Conservation (phyloP, 1,284 basidiomycete species). For the Moesziomyces sp. region DNA sequence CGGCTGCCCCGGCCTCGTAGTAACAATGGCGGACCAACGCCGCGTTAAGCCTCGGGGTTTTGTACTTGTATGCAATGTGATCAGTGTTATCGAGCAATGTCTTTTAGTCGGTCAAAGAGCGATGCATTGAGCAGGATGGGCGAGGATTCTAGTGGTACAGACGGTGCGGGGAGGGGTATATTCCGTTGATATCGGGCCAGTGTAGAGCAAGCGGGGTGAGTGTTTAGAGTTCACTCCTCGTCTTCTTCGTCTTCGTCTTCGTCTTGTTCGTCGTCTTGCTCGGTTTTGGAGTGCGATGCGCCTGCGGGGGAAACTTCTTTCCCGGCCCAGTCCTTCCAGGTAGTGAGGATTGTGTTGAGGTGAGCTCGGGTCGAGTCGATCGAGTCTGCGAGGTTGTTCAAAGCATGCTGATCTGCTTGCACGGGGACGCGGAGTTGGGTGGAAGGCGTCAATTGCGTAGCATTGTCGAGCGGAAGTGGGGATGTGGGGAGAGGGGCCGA, state of each 20-base stretch:
- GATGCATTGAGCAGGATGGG: too few relatives aligned
- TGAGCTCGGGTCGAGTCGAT: constrained; percentile 22
- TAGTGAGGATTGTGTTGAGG: constrained; percentile 28
- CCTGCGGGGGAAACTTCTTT: constrained; percentile 9
- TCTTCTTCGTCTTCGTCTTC: constrained; percentile 12
- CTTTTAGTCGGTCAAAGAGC: too few relatives aligned
- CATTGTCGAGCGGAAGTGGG: constrained; percentile 11
- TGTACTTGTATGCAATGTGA: constrained; percentile 15
- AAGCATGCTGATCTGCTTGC: neutral
- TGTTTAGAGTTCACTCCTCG: too few relatives aligned
- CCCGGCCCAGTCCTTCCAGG: constrained; percentile 45
- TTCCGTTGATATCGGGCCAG: too few relatives aligned
- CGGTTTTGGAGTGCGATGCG: constrained; percentile 1
- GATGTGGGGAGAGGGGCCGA: constrained; percentile 9
- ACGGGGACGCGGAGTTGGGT: constrained; percentile 22
- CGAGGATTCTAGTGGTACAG: too few relatives aligned
- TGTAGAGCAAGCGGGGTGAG: too few relatives aligned
- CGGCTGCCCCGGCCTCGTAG: constrained; percentile 14
- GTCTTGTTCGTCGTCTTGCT: constrained; percentile 15
- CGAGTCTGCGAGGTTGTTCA: constrained; percentile 25
- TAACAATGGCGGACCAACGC: too few relatives aligned
- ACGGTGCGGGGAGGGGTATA: too few relatives aligned
- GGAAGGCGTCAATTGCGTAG: constrained; percentile 17
- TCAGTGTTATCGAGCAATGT: neutral
- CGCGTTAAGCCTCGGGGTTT: too few relatives aligned